phyloP scores from a whole-genome alignment of 1,139 yeast genomes.

The Debaryomyces coudertii region DNA sequence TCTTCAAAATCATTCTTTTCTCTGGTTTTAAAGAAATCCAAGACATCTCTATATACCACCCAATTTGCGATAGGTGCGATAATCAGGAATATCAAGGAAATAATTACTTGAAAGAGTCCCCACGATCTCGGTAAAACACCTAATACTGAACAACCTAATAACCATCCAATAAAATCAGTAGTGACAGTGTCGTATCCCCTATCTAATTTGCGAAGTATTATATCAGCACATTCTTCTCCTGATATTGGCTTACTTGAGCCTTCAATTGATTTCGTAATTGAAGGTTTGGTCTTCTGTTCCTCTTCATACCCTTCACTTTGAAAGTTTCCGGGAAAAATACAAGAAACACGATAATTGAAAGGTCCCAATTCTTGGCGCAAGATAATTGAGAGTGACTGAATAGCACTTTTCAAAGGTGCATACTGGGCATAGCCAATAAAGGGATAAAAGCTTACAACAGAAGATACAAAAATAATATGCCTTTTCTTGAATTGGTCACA shows the following conservation, averaged over 20 bases:
- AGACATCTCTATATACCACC: slow-evolving; percentile 59
- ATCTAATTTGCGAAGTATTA: slow-evolving; percentile 57
- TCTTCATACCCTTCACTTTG: slow-evolving; percentile 81
- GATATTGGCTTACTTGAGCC: slow-evolving; percentile 78
- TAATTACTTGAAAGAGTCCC: slow-evolving; percentile 55
- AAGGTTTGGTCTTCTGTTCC: slow-evolving; percentile 86
- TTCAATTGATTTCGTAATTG: slow-evolving; percentile 78
- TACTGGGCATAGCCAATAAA: slow-evolving; percentile 91
- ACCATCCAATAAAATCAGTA: slow-evolving; percentile 88
- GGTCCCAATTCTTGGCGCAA: slow-evolving; percentile 81
- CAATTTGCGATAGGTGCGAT: slow-evolving; percentile 66
- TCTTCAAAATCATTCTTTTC: slow-evolving; percentile 7
- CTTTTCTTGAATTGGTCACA: slow-evolving; percentile 35
- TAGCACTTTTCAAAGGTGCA: slow-evolving; percentile 86
- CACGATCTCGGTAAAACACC: slow-evolving; percentile 72
- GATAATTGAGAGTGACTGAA: slow-evolving; percentile 72
- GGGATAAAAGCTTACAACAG: slow-evolving; percentile 81
- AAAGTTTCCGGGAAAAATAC: slow-evolving; percentile 87
- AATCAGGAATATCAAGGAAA: slow-evolving; percentile 55
- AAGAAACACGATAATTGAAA: slow-evolving; percentile 61
- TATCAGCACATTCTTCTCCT: slow-evolving; percentile 66
- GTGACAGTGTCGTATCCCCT: slow-evolving; percentile 74
- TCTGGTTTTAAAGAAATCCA: slow-evolving; percentile 41
- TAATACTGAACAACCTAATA: slow-evolving; percentile 65
- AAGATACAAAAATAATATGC: slow-evolving; percentile 76